phyloP scores from a whole-genome alignment of 805 yeast genomes.

The Yarrowia hollandica region DNA sequence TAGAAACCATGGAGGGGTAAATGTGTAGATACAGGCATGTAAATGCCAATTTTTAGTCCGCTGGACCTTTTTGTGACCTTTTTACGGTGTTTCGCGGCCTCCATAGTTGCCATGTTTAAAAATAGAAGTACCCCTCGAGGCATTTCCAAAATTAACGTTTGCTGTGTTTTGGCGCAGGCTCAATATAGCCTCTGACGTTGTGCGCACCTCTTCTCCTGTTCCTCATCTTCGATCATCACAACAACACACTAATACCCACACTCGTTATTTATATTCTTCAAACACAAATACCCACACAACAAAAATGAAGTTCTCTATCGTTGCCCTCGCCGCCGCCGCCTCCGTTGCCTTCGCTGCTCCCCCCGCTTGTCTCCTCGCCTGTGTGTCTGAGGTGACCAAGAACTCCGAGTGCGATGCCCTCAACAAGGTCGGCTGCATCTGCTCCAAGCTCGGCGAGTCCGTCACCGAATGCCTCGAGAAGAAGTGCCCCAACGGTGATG shows the following conservation, averaged over 20 bases:
- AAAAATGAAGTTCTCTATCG: constrained; percentile 35
- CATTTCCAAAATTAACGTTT: constrained; percentile 16
- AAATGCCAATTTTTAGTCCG: no score
- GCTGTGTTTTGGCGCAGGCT: constrained; percentile 12
- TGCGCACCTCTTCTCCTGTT: neutral
- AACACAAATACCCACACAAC: constrained; percentile 5
- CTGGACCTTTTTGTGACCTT: no score
- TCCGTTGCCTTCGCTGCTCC: constrained; percentile 65
- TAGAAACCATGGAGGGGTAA: no score
- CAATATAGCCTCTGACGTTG: constrained; percentile 13
- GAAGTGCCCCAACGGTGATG: constrained; percentile 66
- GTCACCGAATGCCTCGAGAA: constrained; percentile 63
- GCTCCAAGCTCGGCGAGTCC: constrained; percentile 54
- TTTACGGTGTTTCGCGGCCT: no score
- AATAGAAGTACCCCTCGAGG: constrained; percentile 19
- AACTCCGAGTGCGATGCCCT: constrained; percentile 56
- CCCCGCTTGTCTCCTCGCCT: constrained; percentile 89
- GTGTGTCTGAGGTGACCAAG: constrained; percentile 71
- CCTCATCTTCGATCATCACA: constrained; percentile 23
- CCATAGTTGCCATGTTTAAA: no score
- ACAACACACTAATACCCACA: constrained; percentile 22
- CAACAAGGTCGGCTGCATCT: constrained; percentile 67
- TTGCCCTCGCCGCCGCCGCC: constrained; percentile 46
- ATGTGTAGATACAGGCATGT: no score
- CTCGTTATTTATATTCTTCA: constrained; percentile 19